Conservation (phyloP, 2,329 filamentous ascomycete genomes). For the Xylariaceae sp. region DNA sequence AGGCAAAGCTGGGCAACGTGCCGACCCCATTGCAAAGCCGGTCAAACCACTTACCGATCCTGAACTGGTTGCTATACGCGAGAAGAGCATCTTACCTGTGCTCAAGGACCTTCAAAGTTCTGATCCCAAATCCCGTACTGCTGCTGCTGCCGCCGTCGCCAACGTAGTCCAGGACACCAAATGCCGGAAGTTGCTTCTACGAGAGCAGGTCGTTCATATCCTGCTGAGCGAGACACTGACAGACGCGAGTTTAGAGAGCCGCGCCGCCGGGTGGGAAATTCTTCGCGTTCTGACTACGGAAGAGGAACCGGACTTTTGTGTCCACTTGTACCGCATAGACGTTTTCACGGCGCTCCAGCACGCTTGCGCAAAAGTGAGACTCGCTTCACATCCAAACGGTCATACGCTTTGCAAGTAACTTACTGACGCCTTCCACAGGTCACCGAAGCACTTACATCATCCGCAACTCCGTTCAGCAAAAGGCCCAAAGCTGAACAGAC, state of each 20-base stretch:
- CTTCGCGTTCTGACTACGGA: constrained; percentile 56
- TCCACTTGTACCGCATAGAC: constrained; percentile 60
- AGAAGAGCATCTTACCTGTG: constrained; percentile 59
- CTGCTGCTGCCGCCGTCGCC: constrained; percentile 55
- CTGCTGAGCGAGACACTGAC: constrained; percentile 61
- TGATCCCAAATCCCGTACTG: constrained; percentile 54
- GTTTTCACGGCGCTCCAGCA: constrained; percentile 57
- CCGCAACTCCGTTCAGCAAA: constrained; percentile 40
- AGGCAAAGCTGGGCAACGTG: constrained; percentile 42
- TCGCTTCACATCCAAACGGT: constrained; percentile 3
- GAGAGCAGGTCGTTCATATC: constrained; percentile 62
- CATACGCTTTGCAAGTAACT: background rate
- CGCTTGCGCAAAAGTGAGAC: constrained; percentile 48
- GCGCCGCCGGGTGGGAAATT: constrained; percentile 65
- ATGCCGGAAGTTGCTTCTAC: constrained; percentile 60
- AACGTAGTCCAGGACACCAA: constrained; percentile 59
- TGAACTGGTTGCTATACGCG: constrained; percentile 58
- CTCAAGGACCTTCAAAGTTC: constrained; percentile 56
- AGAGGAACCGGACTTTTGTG: constrained; percentile 63
- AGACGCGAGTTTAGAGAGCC: constrained; percentile 58
- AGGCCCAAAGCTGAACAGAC: constrained; percentile 49
- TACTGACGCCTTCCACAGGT: constrained; percentile 30
- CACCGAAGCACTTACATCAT: constrained; percentile 37
- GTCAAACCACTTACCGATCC: constrained; percentile 60
- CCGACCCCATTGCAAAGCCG: constrained; percentile 53